A percentile compares a stretch with the other conserved stretches of the same genome.
phyloP scores from a whole-genome alignment of 805 yeast genomes.

The Blastobotrys peoriensis region DNA sequence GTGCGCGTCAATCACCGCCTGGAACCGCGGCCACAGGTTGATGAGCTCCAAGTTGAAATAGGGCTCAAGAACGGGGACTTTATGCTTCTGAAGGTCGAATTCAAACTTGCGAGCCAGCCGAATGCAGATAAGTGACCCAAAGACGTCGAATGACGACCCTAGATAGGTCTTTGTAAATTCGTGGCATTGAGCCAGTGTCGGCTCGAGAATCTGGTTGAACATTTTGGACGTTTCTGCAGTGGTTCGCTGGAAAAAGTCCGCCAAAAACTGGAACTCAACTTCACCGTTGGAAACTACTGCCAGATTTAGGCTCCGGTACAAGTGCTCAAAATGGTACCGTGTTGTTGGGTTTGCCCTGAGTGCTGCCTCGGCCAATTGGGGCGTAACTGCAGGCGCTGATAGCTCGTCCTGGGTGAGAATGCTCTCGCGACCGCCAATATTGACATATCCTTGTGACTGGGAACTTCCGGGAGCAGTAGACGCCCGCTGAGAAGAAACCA shows the following conservation, averaged over 20 bases:
- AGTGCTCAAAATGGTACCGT: conserved; percentile 62
- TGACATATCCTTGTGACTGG: conserved; percentile 47
- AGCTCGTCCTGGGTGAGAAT: conserved; percentile 50
- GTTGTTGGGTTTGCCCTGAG: conserved; percentile 40
- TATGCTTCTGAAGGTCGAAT: conserved; percentile 59
- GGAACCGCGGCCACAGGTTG: conserved; percentile 81
- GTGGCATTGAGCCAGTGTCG: conserved; percentile 46
- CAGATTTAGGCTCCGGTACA: conserved; percentile 63
- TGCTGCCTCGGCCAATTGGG: conserved; percentile 69
- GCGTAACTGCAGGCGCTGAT: conserved; percentile 69
- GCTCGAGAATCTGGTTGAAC: conserved; percentile 45
- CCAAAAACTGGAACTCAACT: conserved; percentile 68
- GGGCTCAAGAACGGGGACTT: conserved; percentile 64
- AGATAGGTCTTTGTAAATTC: conserved; percentile 40
- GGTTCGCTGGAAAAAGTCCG: conserved; percentile 55
- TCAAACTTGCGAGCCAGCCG: conserved; percentile 62
- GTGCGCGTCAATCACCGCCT: conserved; percentile 67
- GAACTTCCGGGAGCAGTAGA: neutral
- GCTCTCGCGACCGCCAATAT: conserved; percentile 54
- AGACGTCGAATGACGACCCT: conserved; percentile 51
- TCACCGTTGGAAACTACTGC: conserved; percentile 72
- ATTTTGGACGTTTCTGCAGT: conserved; percentile 21
- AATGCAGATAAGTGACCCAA: conserved; percentile 71
- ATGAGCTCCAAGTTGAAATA: conserved; percentile 62
- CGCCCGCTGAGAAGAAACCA: neutral